phyloP scores from a whole-genome alignment of 495 filamentous ascomycete genomes.

The Glonium stellatum region DNA sequence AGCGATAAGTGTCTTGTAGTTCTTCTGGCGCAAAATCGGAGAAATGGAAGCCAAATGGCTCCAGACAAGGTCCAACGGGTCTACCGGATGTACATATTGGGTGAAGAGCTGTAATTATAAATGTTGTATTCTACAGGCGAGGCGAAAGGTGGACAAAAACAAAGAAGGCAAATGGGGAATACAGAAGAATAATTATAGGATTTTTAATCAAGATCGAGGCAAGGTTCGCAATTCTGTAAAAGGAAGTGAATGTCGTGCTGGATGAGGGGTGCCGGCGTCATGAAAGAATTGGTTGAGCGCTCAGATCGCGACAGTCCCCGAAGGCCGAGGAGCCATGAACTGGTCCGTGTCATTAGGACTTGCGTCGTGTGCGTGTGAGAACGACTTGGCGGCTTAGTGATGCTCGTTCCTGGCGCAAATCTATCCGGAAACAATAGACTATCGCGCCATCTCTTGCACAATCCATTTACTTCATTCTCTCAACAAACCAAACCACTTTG shows the following conservation, averaged over 20 bases:
- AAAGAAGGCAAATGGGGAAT: background rate
- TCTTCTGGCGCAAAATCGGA: background rate
- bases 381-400: background rate
- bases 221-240: background rate
- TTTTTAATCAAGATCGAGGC: background rate
- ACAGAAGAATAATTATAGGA: background rate
- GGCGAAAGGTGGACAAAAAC: background rate
- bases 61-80: constrained; percentile 7
- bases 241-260: background rate
- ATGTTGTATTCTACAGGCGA: too few species aligned
- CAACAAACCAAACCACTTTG: background rate
- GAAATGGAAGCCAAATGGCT: constrained; percentile 22
- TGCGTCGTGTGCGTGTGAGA: too few species aligned
- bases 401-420: constrained; percentile 5
- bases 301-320: constrained; percentile 7
- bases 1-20: constrained; percentile 3
- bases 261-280: constrained; percentile 9
- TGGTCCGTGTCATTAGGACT: too few species aligned
- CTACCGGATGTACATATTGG: constrained; percentile 19
- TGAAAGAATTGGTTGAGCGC: background rate
- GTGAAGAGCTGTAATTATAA: background rate
- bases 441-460: background rate
- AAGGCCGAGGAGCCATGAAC: background rate
- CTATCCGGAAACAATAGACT: background rate
- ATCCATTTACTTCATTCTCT: background rate